Base-by-base conservation (phyloP, 169 alveolate species). In the Eimeria acervulina region DNA sequence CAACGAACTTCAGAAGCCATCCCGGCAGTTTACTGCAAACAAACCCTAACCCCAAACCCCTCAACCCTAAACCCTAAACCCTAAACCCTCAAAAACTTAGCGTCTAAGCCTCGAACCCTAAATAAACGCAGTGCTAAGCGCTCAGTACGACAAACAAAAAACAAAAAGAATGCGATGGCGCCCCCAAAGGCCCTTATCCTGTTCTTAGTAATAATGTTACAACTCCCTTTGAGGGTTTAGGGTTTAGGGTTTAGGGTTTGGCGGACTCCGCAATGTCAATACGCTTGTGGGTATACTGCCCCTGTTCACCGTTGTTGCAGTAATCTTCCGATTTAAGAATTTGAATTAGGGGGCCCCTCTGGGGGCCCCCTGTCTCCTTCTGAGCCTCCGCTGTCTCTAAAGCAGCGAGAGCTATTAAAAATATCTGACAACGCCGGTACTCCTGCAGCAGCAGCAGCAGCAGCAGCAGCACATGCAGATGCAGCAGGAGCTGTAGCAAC, bases 11-110 rank as follows among this genome's bases (percentile, higher is more conserved):
- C 51, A 94, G 68, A n/a, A 97, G 61, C 98, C 98, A 97, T 38
- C 96, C 95, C n/a, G 98, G 98, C 51, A 97, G 76, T 61, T 95
- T 97, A 66, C 92, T 95, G 94, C 95, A 66, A 47, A 96, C 94
- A 84, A 15, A 38, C 72, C 72, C 51, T 59, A 31, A 84, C 2
- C 44, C 38, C 51, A 2, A 84, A 13, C 28, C 72, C 92, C 92
- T 28, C 23, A 80, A 80, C 90, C 90, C 72, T 51, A 19, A 47
- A 47, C 5, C 5, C 19, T 5, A 5, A 47, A 12, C 55, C 55
- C 55, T 47, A 5, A 80, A 47, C 55, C 31, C 70, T 44, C 92
- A 12, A 84, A 84, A 84, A 63, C 51, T 38, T 52, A 13, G 12
- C n/a, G 92, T 17, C 55, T 15, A 5, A 40, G 7, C 13, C 10